Conservation (phyloP, 2,329 filamentous ascomycete species). For the Trichoderma semiorbis region DNA sequence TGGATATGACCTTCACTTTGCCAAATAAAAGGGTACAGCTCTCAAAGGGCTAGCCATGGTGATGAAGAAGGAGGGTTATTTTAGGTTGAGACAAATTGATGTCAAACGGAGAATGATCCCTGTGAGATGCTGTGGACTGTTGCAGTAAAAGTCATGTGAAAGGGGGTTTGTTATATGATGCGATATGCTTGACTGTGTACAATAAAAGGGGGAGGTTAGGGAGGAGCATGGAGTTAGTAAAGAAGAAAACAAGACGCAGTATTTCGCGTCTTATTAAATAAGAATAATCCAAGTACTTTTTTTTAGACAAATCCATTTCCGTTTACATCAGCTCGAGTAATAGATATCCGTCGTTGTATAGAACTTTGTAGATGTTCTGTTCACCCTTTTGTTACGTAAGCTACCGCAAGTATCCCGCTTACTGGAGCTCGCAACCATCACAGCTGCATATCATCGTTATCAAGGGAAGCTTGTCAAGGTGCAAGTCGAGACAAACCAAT, state of each 20-base stretch:
- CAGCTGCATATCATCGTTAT: not conserved
- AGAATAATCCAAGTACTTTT: not conserved
- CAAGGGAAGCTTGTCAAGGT: not conserved
- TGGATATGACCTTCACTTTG: conserved; percentile 96
- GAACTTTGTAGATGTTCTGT: not conserved
- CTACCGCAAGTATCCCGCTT: not conserved
- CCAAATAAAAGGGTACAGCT: conserved; percentile 61
- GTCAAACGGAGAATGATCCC: not conserved
- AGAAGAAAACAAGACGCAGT: not conserved
- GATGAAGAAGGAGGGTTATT: not conserved
- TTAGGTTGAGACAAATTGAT: not conserved
- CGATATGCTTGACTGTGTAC: conserved; percentile 6
- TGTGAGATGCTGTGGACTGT: not conserved
- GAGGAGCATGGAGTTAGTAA: not conserved
- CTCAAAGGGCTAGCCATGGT: not conserved
- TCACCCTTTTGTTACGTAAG: conserved; percentile 4
- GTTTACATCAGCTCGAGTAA: not conserved
- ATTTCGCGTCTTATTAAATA: not conserved
- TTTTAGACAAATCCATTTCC: not conserved
- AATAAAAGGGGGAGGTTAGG: conserved; percentile 1
- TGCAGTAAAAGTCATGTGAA: not conserved
- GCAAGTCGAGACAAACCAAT: not conserved
- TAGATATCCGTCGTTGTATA: not conserved
- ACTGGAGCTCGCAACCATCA: not conserved
- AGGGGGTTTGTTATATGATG: not conserved